Base-by-base conservation (phyloP, 352 stramenopile genomes). In the Globisporangium takayamanum region DNA sequence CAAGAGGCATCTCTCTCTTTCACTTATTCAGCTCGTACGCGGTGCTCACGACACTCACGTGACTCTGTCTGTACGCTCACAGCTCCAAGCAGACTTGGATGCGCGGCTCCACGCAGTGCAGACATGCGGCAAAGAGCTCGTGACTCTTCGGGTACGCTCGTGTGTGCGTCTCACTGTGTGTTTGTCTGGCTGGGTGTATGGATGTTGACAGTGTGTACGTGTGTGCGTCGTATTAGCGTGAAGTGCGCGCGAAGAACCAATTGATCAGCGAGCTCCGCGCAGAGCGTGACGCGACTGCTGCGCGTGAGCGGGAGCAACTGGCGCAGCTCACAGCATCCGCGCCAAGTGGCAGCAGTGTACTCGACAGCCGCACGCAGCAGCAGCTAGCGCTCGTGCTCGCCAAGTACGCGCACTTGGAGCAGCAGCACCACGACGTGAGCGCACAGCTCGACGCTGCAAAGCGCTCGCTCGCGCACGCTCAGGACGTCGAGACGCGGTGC, bases 351-450 rank as follows among this genome's bases (percentile, higher is more conserved):
- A 49, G 48, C 16, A 18, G 62, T 2, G 51, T 3, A 5, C 14
- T 61, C 1, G 56, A 82, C 63, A 53, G 33, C 36, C 51, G 64
- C 37, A 46, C 53, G 18, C 50, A 67, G 10, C 77, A 87, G n/a
- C 75, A 78, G 12, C 74, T 89, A 50, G 73, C 72, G 5, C 55
- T 85, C 39, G 62, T 91, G 12, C 64, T 75, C 53, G 60, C 72
- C 52, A 85, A 88, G 59, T 89, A 87, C 67, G 83, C 81, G 22
- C 76, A 84, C 37, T 64, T 93, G 15, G 75, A 91, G 37, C 55
- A 64, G 30, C 60, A 73, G 44, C 66, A 86, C 36, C 41, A 74
- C 20, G 36, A 30, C 12, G 64, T 67, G n/a, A 57, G 72, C 25
- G 60, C 68, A 25, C 71, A 84, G 28, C 51, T 88, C 4, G 56